These are phyloP conservation scores for Microascus cirrosus DNA, from an alignment of 2,329 filamentous ascomycete genomes.

Conservation along the genomic window DNA sequence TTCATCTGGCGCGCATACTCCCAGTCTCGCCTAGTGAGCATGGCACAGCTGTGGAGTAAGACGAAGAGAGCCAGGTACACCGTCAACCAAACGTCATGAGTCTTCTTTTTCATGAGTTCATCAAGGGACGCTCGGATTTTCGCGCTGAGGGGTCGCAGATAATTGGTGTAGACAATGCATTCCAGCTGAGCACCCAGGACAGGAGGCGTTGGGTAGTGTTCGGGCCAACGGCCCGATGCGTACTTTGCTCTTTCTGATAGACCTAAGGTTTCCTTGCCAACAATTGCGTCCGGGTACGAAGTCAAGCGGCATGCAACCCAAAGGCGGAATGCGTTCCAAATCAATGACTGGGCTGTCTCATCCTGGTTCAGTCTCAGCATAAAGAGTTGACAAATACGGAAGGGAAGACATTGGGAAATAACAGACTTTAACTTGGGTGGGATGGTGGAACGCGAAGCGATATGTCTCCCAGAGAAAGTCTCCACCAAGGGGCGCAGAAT, in stretches of 20 bases:
- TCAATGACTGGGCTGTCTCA: not conserved
- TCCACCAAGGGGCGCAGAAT: not conserved
- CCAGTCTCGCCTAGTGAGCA: slow-evolving; percentile 3
- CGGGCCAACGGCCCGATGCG: not conserved
- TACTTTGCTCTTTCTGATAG: not conserved
- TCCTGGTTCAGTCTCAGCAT: not conserved
- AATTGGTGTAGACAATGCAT: slow-evolving; percentile 4
- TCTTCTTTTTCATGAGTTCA: not conserved
- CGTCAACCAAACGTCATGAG: not conserved
- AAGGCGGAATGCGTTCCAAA: not conserved
- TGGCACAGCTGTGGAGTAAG: slow-evolving; percentile 5
- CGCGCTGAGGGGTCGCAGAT: not conserved
- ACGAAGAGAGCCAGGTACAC: slow-evolving; percentile 5
- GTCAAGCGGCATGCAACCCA: slow-evolving; percentile 4
- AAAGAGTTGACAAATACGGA: not conserved
- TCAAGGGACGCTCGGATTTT: not conserved
- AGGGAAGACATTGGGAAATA: not conserved
- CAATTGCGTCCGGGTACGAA: slow-evolving; percentile 3
- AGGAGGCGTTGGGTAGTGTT: not conserved
- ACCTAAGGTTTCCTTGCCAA: not conserved
- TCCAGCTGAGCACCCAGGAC: slow-evolving; percentile 6
- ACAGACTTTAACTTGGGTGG: not conserved
- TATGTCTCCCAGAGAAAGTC: slow-evolving; percentile 1
- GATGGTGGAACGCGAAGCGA: not conserved
- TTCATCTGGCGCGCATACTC: slow-evolving; percentile 4